A percentile compares a stretch with the other conserved stretches of the same genome.
These are phyloP conservation scores for Tylopilus felleus DNA, from an alignment of 768 basidiomycete genomes.

Conservation along the genomic window DNA sequence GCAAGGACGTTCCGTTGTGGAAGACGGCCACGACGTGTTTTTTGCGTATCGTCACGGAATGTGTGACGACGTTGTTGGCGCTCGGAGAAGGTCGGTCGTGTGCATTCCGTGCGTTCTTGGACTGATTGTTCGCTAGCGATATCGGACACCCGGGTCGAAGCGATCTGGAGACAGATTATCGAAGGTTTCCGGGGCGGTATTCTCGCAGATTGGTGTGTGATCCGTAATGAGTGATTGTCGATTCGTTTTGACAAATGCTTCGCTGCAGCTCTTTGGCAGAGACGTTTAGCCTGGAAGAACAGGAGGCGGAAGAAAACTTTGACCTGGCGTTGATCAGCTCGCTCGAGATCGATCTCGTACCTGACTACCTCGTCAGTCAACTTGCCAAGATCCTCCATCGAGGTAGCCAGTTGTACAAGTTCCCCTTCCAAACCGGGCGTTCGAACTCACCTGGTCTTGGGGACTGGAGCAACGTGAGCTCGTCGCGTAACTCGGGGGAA, in stretches of 20 bases:
- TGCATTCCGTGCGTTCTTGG: background rate
- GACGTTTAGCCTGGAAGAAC: constrained; percentile 55
- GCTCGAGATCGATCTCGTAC: constrained; percentile 77
- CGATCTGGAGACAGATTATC: constrained; percentile 81
- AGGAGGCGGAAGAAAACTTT: constrained; percentile 81
- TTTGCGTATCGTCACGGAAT: constrained; percentile 69
- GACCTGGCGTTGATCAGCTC: constrained; percentile 76
- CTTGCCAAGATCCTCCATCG: constrained; percentile 69
- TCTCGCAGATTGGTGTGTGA: constrained; percentile 74
- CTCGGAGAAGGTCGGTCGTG: constrained; percentile 47
- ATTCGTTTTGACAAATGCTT: background rate
- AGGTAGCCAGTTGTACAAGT: constrained; percentile 64
- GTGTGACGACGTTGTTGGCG: constrained; percentile 47
- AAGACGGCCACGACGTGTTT: constrained; percentile 88
- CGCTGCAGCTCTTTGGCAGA: constrained; percentile 52
- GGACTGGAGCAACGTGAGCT: constrained; percentile 5
- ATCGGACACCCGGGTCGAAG: constrained; percentile 62
- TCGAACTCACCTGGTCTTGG: constrained; percentile 10
- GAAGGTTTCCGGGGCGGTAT: constrained; percentile 82
- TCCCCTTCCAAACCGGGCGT: constrained; percentile 1
- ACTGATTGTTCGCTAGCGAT: constrained; percentile 39
- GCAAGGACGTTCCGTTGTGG: constrained; percentile 87
- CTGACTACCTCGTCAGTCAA: constrained; percentile 65
- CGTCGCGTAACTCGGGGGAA: constrained; percentile 15
- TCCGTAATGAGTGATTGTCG: background rate